phyloP scores from a whole-genome alignment of 306 rosid species.

The Prinsepia uniflora region DNA sequence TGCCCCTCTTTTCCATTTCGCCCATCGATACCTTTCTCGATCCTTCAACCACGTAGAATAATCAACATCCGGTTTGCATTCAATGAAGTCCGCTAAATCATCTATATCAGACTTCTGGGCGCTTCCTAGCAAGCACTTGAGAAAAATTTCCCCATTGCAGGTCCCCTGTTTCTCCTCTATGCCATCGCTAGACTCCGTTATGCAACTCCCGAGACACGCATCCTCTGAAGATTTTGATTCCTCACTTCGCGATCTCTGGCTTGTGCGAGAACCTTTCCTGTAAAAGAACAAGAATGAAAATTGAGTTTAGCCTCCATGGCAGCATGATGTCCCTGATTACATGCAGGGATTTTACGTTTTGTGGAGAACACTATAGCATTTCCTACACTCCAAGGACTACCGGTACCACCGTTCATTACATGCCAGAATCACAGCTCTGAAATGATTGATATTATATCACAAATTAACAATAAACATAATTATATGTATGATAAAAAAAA shows the following conservation, averaged over 20 bases:
- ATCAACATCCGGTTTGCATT: slow-evolving; percentile 52
- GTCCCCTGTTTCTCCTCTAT: slow-evolving; percentile 29
- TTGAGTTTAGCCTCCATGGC: slow-evolving; percentile 7
- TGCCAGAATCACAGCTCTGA: not conserved
- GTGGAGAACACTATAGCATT: not conserved
- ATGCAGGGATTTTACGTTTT: not conserved
- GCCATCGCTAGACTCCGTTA: slow-evolving; percentile 15
- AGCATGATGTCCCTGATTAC: slow-evolving; percentile 1
- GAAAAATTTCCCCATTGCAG: slow-evolving; percentile 48
- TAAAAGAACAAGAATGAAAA: slow-evolving; percentile 1
- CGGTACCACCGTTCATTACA: not conserved
- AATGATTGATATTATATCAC: not conserved
- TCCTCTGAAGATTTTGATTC: slow-evolving; percentile 16
- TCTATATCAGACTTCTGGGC: slow-evolving; percentile 34
- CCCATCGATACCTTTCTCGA: slow-evolving; percentile 31
- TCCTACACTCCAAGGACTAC: not conserved
- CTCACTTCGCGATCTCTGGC: slow-evolving; percentile 10
- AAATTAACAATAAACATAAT: no score
- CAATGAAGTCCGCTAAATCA: slow-evolving; percentile 62
- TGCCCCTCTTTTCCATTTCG: slow-evolving; percentile 37
- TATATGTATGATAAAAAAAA: no score
- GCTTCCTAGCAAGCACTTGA: slow-evolving; percentile 38
- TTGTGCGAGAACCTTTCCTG: slow-evolving; percentile 16
- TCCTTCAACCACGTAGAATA: slow-evolving; percentile 57
- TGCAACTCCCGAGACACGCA: slow-evolving; percentile 7